Evolutionary conservation across 2,329 filamentous ascomycete genomes (phyloP).

Genomic region (Fusarium phyllophilum): DNA sequence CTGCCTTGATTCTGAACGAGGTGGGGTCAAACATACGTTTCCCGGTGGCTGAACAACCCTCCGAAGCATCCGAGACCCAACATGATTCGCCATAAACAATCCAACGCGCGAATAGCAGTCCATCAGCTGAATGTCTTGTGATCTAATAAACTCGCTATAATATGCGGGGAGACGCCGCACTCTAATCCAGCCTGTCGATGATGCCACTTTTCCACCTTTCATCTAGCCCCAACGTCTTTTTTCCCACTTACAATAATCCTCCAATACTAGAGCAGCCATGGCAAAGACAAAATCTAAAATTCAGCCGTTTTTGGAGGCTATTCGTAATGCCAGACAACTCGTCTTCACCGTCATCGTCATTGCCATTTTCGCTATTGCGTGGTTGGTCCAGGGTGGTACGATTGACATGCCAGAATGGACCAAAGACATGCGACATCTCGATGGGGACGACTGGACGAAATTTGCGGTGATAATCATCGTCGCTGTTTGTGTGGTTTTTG

Average conservation of each 20-base stretch:
- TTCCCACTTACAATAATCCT: accelerated
- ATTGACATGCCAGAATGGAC: constrained; percentile 28
- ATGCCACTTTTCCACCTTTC: not conserved
- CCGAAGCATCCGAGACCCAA: constrained; percentile 1
- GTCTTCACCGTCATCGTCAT: constrained; percentile 7
- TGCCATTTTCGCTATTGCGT: constrained; percentile 4
- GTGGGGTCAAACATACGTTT: constrained; percentile 1
- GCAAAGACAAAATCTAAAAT: not conserved
- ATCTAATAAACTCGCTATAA: not conserved
- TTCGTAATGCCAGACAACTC: not conserved
- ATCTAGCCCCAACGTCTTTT: not conserved
- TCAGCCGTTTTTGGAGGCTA: not conserved
- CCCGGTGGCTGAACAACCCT: not conserved
- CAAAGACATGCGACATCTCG: constrained; percentile 7
- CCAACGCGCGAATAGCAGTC: not conserved
- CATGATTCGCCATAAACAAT: not conserved
- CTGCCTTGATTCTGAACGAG: not conserved
- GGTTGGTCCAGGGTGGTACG: constrained; percentile 12
- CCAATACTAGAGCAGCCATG: not conserved
- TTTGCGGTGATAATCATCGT: not conserved
- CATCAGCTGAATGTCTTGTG: not conserved
- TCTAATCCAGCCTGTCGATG: not conserved
- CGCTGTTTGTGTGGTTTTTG: not conserved
- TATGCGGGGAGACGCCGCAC: not conserved
- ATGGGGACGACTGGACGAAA: constrained; percentile 1